Base-by-base conservation (phyloP, 2,329 filamentous ascomycete species). In the Nigrospora osmanthi region DNA sequence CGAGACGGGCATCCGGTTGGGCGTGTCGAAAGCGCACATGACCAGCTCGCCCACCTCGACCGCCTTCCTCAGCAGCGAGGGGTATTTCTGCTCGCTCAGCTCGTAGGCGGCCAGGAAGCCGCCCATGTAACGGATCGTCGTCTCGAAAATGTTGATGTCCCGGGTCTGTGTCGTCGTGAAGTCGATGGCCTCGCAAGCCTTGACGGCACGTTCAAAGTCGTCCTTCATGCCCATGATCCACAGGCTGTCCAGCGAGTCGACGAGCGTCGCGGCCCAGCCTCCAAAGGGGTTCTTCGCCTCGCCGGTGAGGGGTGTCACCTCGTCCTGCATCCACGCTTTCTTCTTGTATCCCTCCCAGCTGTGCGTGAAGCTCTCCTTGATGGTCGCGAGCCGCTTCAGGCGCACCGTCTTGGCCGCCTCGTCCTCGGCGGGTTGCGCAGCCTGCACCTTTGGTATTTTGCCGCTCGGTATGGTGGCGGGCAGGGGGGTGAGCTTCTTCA, bases 281-380 rank as follows among this genome's bases (percentile, higher is more conserved):
- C 66, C 67, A 51, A 70, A 71, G 1, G 55, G 51, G 43, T 71
- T 64, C 43, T 60, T 66, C 35, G 56, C 62, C 16, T 59, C 56
- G 42, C 66, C 67, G 41, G 61, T 62, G n/a, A 72, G 55, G 17
- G 69, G 69, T 43, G 58, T 51, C 13, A 72, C 50, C 53, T 72
- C 69, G 42, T 72, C 69, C 33, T 66, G 61, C 40, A 63, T 78
- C 80, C 81, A 86, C 0, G 82, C 83, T 52, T 76, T 61, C 44
- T 70, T 68, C 55, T 73, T 80, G 62, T 87, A 86, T 13, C 74
- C 76, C 10, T 61, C 56, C 78, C 80, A 85, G 48, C 73, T 73
- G 54, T 75, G 75, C 38, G 65, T 49, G 51, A 80, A 80, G 51
- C 68, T 72, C 40, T 67, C 65, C 52, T 66, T 70, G 42, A 81